Base-by-base conservation (phyloP, 176 grass and related monocot species). In the Oryza punctata region DNA sequence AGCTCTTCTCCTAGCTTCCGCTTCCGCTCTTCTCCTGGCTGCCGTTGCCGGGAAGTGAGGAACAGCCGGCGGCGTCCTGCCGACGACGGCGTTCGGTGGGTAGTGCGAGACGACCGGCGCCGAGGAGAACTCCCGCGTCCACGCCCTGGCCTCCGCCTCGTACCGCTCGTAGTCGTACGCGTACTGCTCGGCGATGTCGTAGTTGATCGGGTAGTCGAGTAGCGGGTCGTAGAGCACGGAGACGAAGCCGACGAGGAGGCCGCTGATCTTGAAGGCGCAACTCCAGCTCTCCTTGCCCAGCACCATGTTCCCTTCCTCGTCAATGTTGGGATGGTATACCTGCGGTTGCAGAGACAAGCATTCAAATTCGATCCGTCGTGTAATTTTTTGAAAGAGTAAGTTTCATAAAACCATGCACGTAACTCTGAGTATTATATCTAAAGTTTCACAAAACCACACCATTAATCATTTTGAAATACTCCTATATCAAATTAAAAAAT, bases 151-250 rank as follows among this genome's bases (percentile, higher is more conserved):
- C 57, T 3, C 26, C 44, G 13, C 2, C 67, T 84, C 60, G 59
- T 73, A 84, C 9, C 15, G 49, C 49, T 66, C 33, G 45, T 41
- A 1, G 24, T 67, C 25, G 13, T 8, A n/a, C 45, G 4, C 2
- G 69, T 79, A 88, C 18, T 73, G 33, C 0, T 8, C 9, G 19
- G 75, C 69, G 57, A 60, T 10, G 32, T 25, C 60, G 10, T 1
- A 8, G 61, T 67, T 66, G 73, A 67, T 10, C 2, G 81, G 69
- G 68, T 59, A n/a, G 46, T 84, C 81, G 30, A 88, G 75, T 61
- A 79, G 2, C 10, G 87, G 87, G 30, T 88, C 69, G 61, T 28
- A 15, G 75, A 84, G 81, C 9, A 88, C 46, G 26, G 81, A 79
- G 35, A 88, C 69, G 21, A 88, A 1, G 81, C 3, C 6, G 9